phyloP scores from a whole-genome alignment of 1,284 basidiomycete genomes.

The Pseudozyma pruni region DNA sequence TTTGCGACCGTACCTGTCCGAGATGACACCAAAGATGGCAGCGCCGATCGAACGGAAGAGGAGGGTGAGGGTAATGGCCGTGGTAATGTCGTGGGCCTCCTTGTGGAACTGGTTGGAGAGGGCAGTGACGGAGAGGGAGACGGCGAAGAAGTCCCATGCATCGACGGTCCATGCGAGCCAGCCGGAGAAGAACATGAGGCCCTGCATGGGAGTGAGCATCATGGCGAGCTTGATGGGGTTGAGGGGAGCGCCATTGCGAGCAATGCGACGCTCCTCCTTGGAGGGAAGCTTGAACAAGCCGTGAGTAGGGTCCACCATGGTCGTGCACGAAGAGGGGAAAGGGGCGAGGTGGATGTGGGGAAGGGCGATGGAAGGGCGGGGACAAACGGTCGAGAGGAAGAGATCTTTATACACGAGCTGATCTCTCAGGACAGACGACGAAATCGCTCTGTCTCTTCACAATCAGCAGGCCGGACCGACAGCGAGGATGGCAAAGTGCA shows the following conservation, averaged over 20 bases:
- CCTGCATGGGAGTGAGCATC: conserved; percentile 58
- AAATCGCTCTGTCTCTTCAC: no score
- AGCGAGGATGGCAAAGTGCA: no score
- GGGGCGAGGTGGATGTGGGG: no score
- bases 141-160: conserved; percentile 65
- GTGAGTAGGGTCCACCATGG: conserved; percentile 59
- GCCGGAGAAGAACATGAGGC: conserved; percentile 57
- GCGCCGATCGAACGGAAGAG: conserved; percentile 89
- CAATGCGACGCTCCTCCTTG: conserved; percentile 56
- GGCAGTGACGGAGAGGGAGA: conserved; percentile 55
- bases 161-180: conserved; percentile 64
- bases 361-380: no score
- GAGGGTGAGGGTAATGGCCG: conserved; percentile 88
- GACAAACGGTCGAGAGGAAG: no score
- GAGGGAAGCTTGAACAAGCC: conserved; percentile 63
- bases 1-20: conserved; percentile 82
- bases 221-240: conserved; percentile 61
- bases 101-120: conserved; percentile 37
- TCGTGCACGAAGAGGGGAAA: neutral
- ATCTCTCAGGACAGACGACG: no score
- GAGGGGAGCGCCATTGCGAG: conserved; percentile 56
- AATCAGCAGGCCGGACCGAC: no score
- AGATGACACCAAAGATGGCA: conserved; percentile 75
- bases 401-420: no score
- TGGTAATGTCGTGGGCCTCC: conserved; percentile 48